Evolutionary conservation across 257 asterid species (phyloP).

Genomic region (Plantago ovata): DNA sequence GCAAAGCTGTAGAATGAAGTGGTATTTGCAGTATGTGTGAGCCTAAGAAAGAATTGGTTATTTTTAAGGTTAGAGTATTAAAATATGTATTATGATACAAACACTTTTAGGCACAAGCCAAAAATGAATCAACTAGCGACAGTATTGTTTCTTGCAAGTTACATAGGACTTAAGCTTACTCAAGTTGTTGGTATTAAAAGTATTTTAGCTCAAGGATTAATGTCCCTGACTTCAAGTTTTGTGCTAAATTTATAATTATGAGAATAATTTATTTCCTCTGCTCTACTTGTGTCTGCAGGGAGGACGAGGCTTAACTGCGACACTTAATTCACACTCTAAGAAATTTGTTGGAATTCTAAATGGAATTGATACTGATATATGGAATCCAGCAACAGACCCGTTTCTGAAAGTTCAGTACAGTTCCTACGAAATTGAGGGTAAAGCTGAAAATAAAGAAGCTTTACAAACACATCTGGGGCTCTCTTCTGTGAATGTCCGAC

Average conservation of each 20-base stretch:
- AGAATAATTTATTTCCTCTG: constrained; percentile 10
- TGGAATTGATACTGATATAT: constrained; percentile 89
- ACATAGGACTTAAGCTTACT: not conserved
- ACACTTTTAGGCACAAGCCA: not conserved
- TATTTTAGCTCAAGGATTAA: not conserved
- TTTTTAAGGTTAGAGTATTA: not conserved
- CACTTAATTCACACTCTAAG: constrained; percentile 70
- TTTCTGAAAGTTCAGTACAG: constrained; percentile 70
- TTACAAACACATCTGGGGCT: constrained; percentile 63
- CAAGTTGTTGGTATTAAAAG: not conserved
- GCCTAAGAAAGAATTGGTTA: not conserved
- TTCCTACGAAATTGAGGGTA: constrained; percentile 67
- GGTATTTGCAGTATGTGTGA: not conserved
- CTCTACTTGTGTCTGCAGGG: constrained; percentile 54
- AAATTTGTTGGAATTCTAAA: constrained; percentile 88
- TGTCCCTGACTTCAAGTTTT: constrained; percentile 2
- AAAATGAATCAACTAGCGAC: not conserved
- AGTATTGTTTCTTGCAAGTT: not conserved
- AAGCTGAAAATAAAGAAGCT: constrained; percentile 76
- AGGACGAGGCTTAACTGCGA: constrained; percentile 73
- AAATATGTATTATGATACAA: not conserved
- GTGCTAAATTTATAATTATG: constrained; percentile 4
- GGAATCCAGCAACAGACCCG: constrained; percentile 92
- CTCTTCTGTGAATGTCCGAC: constrained; percentile 49
- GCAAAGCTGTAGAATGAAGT: not conserved